Evolutionary conservation across 2,329 filamentous ascomycete genomes (phyloP).

Genomic region (Ophidiomyces ophidiicola): DNA sequence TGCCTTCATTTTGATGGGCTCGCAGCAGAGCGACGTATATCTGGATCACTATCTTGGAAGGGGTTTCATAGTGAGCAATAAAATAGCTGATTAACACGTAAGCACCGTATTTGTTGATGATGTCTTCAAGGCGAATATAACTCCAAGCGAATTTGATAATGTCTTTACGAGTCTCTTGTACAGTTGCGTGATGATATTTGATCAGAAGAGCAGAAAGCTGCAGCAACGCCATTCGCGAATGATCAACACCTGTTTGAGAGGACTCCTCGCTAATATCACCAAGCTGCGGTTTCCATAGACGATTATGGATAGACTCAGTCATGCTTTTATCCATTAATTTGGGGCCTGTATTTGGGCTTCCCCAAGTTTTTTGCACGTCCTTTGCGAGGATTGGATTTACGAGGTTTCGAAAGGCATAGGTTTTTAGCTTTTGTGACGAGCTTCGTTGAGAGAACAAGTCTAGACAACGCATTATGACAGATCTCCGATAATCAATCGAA

Average conservation of each 20-base stretch:
- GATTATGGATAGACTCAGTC: slow-evolving; percentile 80
- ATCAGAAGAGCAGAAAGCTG: slow-evolving; percentile 90
- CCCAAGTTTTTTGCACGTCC: slow-evolving; percentile 80
- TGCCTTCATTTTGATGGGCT: slow-evolving; percentile 89
- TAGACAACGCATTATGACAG: slow-evolving; percentile 69
- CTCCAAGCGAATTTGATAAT: slow-evolving; percentile 99
- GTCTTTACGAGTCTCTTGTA: slow-evolving; percentile 88
- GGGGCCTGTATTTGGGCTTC: slow-evolving; percentile 46
- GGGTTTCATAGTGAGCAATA: slow-evolving; percentile 92
- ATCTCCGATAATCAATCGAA: slow-evolving; percentile 74
- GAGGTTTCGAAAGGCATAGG: slow-evolving; percentile 80
- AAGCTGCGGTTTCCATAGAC: slow-evolving; percentile 84
- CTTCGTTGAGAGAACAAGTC: slow-evolving; percentile 71
- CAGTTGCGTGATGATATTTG: slow-evolving; percentile 79
- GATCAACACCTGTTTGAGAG: slow-evolving; percentile 75
- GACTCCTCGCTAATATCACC: slow-evolving; percentile 73
- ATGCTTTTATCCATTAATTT: slow-evolving; percentile 74
- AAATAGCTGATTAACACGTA: slow-evolving; percentile 97
- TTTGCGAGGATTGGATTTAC: slow-evolving; percentile 94
- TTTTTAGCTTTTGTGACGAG: slow-evolving; percentile 78
- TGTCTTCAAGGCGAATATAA: slow-evolving; percentile 94
- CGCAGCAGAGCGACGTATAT: slow-evolving; percentile 85
- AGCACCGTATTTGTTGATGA: slow-evolving; percentile 97
- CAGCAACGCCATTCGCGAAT: slow-evolving; percentile 88
- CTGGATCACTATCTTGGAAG: slow-evolving; percentile 86